Evolutionary conservation across 2,329 filamentous ascomycete species (phyloP).

Genomic region (Diaporthe batatas): DNA sequence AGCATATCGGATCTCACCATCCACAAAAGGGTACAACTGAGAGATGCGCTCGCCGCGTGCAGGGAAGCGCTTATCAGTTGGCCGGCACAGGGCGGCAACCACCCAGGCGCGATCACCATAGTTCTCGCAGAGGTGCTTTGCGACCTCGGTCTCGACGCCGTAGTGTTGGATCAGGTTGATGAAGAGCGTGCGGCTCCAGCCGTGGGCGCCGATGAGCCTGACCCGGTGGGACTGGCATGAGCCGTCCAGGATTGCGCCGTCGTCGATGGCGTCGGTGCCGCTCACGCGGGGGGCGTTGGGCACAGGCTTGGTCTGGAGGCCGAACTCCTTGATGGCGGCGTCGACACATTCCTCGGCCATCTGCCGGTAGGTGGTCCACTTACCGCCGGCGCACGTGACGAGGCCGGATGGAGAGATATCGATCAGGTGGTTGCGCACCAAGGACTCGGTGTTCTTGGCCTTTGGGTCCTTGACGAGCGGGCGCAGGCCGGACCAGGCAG

Average conservation of each 20-base stretch:
- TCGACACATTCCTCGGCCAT: conserved; percentile 91
- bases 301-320: conserved; percentile 66
- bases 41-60: conserved; percentile 85
- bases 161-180: conserved; percentile 96
- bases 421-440: conserved; percentile 86
- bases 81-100: conserved; percentile 82
- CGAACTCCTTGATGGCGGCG: conserved; percentile 77
- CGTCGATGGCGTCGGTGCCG: conserved; percentile 76
- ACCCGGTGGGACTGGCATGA: conserved; percentile 81
- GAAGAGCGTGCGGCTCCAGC: conserved; percentile 89
- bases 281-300: conserved; percentile 73
- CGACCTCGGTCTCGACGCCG: conserved; percentile 91
- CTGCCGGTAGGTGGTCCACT: conserved; percentile 91
- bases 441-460: conserved; percentile 84
- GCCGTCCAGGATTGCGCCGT: conserved; percentile 79
- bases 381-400: conserved; percentile 84
- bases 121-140: conserved; percentile 86
- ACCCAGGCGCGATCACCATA: conserved; percentile 96
- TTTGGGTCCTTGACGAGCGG: conserved; percentile 86
- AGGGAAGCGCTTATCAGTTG: conserved; percentile 84
- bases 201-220: conserved; percentile 81
- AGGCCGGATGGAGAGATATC: conserved; percentile 81
- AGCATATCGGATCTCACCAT: conserved; percentile 91
- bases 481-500: conserved; percentile 84
- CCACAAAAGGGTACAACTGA: conserved; percentile 87